Conservation (phyloP, 2,329 filamentous ascomycete genomes). For the Fusarium mangiferae region DNA sequence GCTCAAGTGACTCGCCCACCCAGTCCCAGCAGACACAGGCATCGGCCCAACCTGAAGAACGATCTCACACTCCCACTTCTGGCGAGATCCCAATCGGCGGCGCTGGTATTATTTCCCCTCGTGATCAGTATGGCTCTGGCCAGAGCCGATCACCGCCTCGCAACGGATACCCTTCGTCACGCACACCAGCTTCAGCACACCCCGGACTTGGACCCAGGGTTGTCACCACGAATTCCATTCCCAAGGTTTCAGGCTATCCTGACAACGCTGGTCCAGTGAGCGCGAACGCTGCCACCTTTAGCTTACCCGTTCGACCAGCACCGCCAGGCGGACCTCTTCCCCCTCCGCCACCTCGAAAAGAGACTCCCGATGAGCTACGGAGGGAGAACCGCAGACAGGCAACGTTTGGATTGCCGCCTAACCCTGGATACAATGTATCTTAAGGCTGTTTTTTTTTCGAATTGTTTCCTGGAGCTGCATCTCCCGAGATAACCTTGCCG, state of each 20-base stretch:
- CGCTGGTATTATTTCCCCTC: constrained; percentile 64
- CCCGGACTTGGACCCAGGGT: constrained; percentile 65
- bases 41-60: constrained; percentile 53
- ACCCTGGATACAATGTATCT: constrained; percentile 51
- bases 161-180: constrained; percentile 58
- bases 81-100: constrained; percentile 76
- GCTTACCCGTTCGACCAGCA: constrained; percentile 71
- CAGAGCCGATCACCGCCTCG: constrained; percentile 64
- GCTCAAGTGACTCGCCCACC: constrained; percentile 70
- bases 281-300: constrained; percentile 63
- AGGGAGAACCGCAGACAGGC: constrained; percentile 65
- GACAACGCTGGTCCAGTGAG: constrained; percentile 55
- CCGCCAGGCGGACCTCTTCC: constrained; percentile 69
- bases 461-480: constrained; percentile 25
- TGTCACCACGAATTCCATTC: constrained; percentile 63
- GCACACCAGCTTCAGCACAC: constrained; percentile 55
- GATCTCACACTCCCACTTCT: constrained; percentile 72
- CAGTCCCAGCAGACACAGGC: constrained; percentile 52
- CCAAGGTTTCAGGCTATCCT: constrained; percentile 55
- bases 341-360: constrained; percentile 68
- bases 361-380: constrained; percentile 64
- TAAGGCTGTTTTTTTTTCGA: constrained; percentile 28
- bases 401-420: constrained; percentile 61
- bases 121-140: constrained; percentile 58
- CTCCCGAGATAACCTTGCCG: constrained; percentile 17